These are phyloP conservation scores for Torulaspora pretoriensis DNA, from an alignment of 1,139 yeast genomes.

Conservation along the genomic window DNA sequence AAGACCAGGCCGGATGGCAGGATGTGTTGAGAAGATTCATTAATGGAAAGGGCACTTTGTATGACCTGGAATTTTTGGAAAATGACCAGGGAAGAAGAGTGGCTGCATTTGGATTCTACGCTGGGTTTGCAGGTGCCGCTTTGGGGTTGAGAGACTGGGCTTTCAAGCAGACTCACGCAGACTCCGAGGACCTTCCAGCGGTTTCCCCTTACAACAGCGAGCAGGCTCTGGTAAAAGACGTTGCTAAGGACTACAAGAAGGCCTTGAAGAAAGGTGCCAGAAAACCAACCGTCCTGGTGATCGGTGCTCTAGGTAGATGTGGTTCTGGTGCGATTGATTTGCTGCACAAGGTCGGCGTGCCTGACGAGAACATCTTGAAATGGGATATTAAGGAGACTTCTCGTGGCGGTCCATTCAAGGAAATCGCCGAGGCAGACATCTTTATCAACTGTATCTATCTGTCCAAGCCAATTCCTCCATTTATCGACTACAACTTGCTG, in stretches of 20 bases:
- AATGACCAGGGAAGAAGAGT: slow-evolving; percentile 96
- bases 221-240: slow-evolving; percentile 62
- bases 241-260: slow-evolving; percentile 53
- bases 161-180: slow-evolving; percentile 69
- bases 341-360: slow-evolving; percentile 78
- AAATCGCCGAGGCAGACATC: slow-evolving; percentile 80
- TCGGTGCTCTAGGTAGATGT: slow-evolving; percentile 98
- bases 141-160: slow-evolving; percentile 93
- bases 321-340: slow-evolving; percentile 96
- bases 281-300: slow-evolving; percentile 76
- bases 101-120: slow-evolving; percentile 97
- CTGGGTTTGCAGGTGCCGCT: slow-evolving; percentile 99
- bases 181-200: slow-evolving; percentile 66
- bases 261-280: slow-evolving; percentile 63
- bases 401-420: slow-evolving; percentile 94
- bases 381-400: slow-evolving; percentile 99
- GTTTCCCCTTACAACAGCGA: slow-evolving; percentile 83
- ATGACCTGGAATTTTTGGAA: slow-evolving; percentile 90
- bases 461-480: slow-evolving; percentile 91
- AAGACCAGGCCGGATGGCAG: slow-evolving; percentile 96
- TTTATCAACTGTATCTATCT: slow-evolving; percentile 94
- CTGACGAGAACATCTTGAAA: slow-evolving; percentile 74
- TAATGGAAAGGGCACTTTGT: slow-evolving; percentile 81
- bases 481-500: slow-evolving; percentile 65
- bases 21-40: slow-evolving; percentile 86